Evolutionary conservation across 176 grass and related monocot genomes (phyloP).

Genomic region (Zoysia japonica): DNA sequence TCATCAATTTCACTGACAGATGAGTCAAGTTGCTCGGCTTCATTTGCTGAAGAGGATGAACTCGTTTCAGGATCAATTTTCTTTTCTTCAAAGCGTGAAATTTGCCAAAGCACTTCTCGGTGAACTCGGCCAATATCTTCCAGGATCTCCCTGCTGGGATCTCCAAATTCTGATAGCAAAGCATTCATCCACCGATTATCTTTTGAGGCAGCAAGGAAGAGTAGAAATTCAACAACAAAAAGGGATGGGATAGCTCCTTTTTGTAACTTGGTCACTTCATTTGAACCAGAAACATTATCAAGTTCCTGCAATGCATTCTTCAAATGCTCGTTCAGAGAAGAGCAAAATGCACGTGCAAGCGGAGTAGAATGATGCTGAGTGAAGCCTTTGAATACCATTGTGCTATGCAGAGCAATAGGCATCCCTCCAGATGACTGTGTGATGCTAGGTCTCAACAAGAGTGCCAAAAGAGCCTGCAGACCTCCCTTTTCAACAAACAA

Average conservation of each 20-base stretch:
- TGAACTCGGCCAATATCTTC: slow-evolving; percentile 89
- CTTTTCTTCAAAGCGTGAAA: slow-evolving; percentile 74
- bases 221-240: slow-evolving; percentile 91
- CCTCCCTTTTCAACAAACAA: slow-evolving; percentile 96
- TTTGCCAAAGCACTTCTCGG: slow-evolving; percentile 78
- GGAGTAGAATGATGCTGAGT: slow-evolving; percentile 93
- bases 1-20: slow-evolving; percentile 61
- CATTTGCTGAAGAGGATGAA: slow-evolving; percentile 53
- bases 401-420: slow-evolving; percentile 99
- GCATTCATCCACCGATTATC: slow-evolving; percentile 97
- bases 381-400: slow-evolving; percentile 96
- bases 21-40: slow-evolving; percentile 48
- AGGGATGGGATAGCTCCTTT: slow-evolving; percentile 67
- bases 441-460: slow-evolving; percentile 86
- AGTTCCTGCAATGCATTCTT: slow-evolving; percentile 75
- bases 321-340: slow-evolving; percentile 82
- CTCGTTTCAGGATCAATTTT: slow-evolving; percentile 52
- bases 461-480: slow-evolving; percentile 75
- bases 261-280: slow-evolving; percentile 44
- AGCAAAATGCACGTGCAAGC: slow-evolving; percentile 87
- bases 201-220: slow-evolving; percentile 89
- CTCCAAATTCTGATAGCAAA: slow-evolving; percentile 87
- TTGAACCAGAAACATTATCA: slow-evolving; percentile 51
- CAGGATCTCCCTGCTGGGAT: slow-evolving; percentile 77
- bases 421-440: slow-evolving; percentile 98